A percentile compares a stretch with the other conserved stretches of the same genome.
phyloP scores from a whole-genome alignment of 2,329 filamentous ascomycete species.

The Claviceps sp. region DNA sequence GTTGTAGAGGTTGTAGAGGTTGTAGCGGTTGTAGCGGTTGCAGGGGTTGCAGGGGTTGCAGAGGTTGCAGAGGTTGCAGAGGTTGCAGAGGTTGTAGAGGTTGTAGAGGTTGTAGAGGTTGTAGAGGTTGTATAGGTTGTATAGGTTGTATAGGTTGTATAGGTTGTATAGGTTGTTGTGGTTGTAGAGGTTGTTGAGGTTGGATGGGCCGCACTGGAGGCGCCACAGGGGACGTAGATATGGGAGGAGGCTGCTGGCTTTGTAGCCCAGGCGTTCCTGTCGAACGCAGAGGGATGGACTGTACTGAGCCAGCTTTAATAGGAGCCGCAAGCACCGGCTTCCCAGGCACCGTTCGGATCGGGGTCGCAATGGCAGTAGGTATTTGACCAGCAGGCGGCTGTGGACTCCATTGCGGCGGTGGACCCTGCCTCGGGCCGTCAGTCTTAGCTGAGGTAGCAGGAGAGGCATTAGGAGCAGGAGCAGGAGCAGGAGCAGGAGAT shows the following conservation, averaged over 20 bases:
- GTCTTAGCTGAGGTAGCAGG: neutral
- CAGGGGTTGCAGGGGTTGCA: no score
- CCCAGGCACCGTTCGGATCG: conserved; percentile 11
- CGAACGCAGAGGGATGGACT: conserved; percentile 19
- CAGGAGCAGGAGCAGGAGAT: neutral
- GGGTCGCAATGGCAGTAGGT: conserved; percentile 2
- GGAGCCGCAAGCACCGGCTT: conserved; percentile 22
- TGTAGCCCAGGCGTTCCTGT: conserved; percentile 17
- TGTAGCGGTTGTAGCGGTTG: no score
- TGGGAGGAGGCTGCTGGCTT: conserved; percentile 15
- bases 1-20: conserved; percentile 1
- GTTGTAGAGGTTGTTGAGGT: conserved; percentile 13
- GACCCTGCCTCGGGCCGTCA: neutral
- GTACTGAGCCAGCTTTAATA: conserved; percentile 21
- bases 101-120: conserved; percentile 10
- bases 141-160: no score
- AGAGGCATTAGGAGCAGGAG: neutral
- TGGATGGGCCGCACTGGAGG: conserved; percentile 21
- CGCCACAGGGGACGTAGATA: conserved; percentile 20
- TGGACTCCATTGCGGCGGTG: conserved; percentile 6
- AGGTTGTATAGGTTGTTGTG: neutral
- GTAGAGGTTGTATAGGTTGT: neutral
- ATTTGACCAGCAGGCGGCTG: neutral
- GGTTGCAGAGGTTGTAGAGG: conserved; percentile 14
- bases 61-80: neutral